Base-by-base conservation (phyloP, 805 yeast species). In the Saccharomycopsis sp. region DNA sequence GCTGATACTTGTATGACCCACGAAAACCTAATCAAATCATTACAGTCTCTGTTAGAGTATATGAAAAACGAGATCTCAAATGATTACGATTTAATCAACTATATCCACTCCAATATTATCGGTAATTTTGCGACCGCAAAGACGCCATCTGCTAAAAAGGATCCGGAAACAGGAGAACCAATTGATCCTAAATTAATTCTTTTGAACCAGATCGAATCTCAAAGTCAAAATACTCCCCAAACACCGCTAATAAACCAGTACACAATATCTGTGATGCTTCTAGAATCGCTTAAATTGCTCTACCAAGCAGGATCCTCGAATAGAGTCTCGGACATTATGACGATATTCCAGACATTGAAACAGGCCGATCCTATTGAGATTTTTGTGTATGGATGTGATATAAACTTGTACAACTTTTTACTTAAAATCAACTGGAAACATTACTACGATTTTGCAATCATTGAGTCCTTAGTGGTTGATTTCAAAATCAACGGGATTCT, bases 401-500 rank as follows among this genome's bases (percentile, higher is more conserved):
- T 58, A 25, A 56, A 58, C 3, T 29, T 58, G 9, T 61, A 47
- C 52, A 58, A 61, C 53, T 56, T 61, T 29, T 52, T 61, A 50
- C 47, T 61, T 12, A 29, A 51, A 17, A 35, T 25, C 2, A 38
- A 17, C 20, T 61, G 64, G 64, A 25, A 53, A 8, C 53, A 51
- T 23, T 56, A n/a, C 25, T 38, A 42, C n/a, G 64, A 61, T 34
- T 42, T 56, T 7, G n/a, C 35, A 12, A 19, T 23, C 29, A 42
- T 57, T n/a, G 55, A 60, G 22, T 23, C 52, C 3, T 54, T 57
- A 25, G 41, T 60, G 25, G 19, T 47, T 19, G 60, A 60, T 20
- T 25, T 53, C 8, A 57, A 52, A 47, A 23, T 60, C 35, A 57
- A 52, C 17, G 63, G 60, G 15, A 24, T 57, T 12, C 19, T 42